Evolutionary conservation across 2,329 filamentous ascomycete genomes (phyloP), one percentile per base, ranked within the genome.

Genomic region (Fusarium virguliforme): DNA sequence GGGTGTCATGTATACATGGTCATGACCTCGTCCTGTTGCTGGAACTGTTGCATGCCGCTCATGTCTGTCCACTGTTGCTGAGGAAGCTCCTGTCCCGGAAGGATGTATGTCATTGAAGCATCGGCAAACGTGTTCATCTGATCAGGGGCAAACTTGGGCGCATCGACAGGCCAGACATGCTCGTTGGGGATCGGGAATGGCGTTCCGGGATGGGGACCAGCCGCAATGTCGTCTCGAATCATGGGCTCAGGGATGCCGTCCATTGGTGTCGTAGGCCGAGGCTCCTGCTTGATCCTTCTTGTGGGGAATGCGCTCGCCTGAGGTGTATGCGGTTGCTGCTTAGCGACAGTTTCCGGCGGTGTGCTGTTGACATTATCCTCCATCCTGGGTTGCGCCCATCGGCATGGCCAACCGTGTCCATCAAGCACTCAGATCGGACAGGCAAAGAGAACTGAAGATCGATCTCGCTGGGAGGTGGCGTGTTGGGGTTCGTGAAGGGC

Each of bases 161-260:
- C 79, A 46, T 82, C 80, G n/a, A 79, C 72, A 4, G 81, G 78
- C 79, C 81, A 81, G 26, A 77, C 75, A 9, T 73, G 74, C 64
- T 82, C 81, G 58, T 79, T 80, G 15, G 82, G 82, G 48, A 83
- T 83, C 4, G 78, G 78, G 68, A 81, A 81, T 5, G 81, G 81
- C 10, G 82, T 83, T 55, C 81, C 82, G 1, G 82, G 82, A 65
- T 83, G 82, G 65, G 79, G 82, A 3, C 80, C 81, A 55, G 73
- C 67, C 30, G 76, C 74, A 38, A 72, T 62, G 53, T 82, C 80
- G 53, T 82, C 80, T 15, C 69, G 74, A 74, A 82, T 81, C 68
- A 80, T 74, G 1, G 78, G 74, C 51, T 76, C 74, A 1, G 71
- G 68, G 3, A 76, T 75, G 50, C 75, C 75, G 6, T 73, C 75